Evolutionary conservation across 306 rosid genomes (phyloP).

Genomic region (Ammopiptanthus mongolicus): DNA sequence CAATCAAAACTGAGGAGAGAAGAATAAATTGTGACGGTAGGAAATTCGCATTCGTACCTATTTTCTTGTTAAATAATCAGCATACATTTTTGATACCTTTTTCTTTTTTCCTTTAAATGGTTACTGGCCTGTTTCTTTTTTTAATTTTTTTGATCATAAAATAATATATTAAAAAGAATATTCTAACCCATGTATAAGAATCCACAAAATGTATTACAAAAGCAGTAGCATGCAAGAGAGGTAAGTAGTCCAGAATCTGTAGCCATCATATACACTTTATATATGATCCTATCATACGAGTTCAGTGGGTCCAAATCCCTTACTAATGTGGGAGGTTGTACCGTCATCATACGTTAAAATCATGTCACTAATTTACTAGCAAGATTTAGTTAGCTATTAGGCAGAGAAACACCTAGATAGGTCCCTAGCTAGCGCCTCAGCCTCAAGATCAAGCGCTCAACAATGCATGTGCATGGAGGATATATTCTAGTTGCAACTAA

Average conservation of each 20-base stretch:
- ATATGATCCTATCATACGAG: not conserved
- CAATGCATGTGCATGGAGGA: constrained; percentile 19
- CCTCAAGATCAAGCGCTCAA: not conserved
- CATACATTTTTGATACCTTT: no score
- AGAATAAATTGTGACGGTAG: no score
- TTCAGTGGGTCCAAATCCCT: constrained; percentile 1
- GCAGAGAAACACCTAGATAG: not conserved
- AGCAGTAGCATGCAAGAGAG: no score
- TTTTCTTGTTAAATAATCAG: no score
- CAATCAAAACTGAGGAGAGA: no score
- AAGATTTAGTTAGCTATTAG: constrained; percentile 12
- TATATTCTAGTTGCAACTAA: constrained; percentile 26
- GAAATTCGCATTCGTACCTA: no score
- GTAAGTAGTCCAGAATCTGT: not conserved
- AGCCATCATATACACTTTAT: not conserved
- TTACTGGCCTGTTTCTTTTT: no score
- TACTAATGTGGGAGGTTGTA: constrained; percentile 4
- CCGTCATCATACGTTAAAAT: constrained; percentile 3
- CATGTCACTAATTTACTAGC: constrained; percentile 19
- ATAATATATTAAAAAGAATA: no score
- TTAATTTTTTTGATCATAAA: no score
- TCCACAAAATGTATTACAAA: no score
- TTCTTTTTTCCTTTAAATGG: no score
- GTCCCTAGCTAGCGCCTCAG: not conserved
- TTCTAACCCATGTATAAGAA: no score